phyloP scores from a whole-genome alignment of 345 rosid species.

The Linum usitatissimum region DNA sequence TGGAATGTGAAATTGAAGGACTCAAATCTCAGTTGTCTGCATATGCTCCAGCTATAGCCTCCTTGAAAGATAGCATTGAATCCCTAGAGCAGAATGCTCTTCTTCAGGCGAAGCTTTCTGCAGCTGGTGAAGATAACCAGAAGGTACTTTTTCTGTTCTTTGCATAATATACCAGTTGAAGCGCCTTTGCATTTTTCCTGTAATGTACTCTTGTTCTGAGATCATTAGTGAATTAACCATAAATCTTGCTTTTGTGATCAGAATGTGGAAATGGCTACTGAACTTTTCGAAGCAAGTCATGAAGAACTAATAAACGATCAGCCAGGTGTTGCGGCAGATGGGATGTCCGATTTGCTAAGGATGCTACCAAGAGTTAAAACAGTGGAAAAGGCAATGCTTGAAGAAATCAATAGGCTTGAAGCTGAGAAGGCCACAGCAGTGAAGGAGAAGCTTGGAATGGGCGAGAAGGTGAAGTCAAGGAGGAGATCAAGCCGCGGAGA shows the following conservation, averaged over 20 bases:
- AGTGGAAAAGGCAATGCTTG: conserved; percentile 25
- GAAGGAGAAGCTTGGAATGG: conserved; percentile 30
- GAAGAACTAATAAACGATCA: conserved; percentile 22
- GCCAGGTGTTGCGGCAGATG: conserved; percentile 23
- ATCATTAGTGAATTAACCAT: neutral
- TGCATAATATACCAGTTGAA: neutral
- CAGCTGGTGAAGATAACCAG: conserved; percentile 12
- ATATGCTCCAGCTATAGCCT: conserved; percentile 18
- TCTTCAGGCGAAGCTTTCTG: conserved; percentile 17
- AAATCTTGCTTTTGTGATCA: conserved; percentile 12
- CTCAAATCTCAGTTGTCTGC: conserved; percentile 23
- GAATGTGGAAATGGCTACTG: conserved; percentile 19
- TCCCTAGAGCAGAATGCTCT: conserved; percentile 24
- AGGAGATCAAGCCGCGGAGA: conserved; percentile 16
- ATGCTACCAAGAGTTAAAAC: conserved; percentile 39
- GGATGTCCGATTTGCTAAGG: conserved; percentile 40
- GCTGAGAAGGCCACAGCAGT: conserved; percentile 41
- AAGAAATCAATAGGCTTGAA: conserved; percentile 10
- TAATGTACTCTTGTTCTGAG: neutral
- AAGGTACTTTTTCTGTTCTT: conserved; percentile 25
- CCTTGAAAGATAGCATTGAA: conserved; percentile 15
- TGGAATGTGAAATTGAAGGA: conserved; percentile 20
- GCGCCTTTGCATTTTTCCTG: conserved; percentile 5
- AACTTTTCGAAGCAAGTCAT: conserved; percentile 15
- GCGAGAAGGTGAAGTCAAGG: conserved; percentile 17